Base-by-base conservation (phyloP, 106 monocot species). In the Dendrobium nobile region DNA sequence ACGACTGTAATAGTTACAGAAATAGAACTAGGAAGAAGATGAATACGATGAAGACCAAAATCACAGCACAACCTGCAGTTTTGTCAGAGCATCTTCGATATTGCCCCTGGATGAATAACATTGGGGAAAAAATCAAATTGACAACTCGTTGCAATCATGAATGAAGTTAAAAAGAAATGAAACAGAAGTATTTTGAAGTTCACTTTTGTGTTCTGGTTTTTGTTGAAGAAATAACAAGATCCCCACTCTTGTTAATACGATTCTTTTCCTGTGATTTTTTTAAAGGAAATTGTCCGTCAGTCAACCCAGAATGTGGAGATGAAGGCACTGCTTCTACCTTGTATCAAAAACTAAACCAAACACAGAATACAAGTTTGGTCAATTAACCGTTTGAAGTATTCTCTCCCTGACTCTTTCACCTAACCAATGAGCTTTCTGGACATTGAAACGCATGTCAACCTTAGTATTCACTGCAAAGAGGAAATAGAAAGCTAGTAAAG, bases 401-500 rank as follows among this genome's bases (percentile, higher is more conserved):
- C 84, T 89, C 82, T 98, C 94, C 75, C 83, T 86, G 72, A 94
- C 79, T 91, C 94, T 87, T 75, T 98, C 94, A 74, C 85, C 87
- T 51, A 98, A 72, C 97, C 97, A 98, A 89, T 91, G 80, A 54
- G 97, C 94, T 75, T 91, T 78, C 65, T 88, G 85, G 42, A 98
- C 92, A 91, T 98, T 94, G 81, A 98, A 95, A 15, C 97, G 92
- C 97, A 98, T 98, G 68, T 98, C 97, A 40, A 95, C 97, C 87
- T 98, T 98, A 70, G 97, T 94, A 82, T 95, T 98, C 77, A 98
- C 97, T 98, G 94, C 80, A 90, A 84, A 16, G 78, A 18, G 44
- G 18, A 47, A 83, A 67, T 7, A n/a, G 65, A 31, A 77, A 82
- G 9, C 26, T 78, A 40, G 11, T 68, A 72, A 78, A 22, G 41